phyloP scores from a whole-genome alignment of 1,284 basidiomycete genomes.

The Vanrija sp. region DNA sequence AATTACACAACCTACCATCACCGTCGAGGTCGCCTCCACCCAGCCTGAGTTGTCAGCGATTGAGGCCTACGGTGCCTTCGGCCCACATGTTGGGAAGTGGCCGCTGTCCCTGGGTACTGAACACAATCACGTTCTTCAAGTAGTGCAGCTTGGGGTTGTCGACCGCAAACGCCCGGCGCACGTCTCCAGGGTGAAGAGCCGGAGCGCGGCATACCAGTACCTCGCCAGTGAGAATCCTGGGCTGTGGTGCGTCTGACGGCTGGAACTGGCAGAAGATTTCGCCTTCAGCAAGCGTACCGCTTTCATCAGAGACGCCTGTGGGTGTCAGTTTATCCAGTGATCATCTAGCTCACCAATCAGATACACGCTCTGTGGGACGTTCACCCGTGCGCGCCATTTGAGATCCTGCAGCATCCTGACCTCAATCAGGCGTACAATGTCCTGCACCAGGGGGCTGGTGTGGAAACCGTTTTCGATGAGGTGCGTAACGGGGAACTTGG shows the following conservation, averaged over 20 bases:
- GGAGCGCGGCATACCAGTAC: conserved; percentile 47
- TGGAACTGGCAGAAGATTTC: conserved; percentile 49
- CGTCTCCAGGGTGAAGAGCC: conserved; percentile 44
- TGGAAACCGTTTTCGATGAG: conserved; percentile 41
- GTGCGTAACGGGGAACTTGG: conserved; percentile 38
- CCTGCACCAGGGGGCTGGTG: conserved; percentile 39
- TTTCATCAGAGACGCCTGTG: conserved; percentile 45
- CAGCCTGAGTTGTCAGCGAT: conserved; percentile 28
- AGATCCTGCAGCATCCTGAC: conserved; percentile 43
- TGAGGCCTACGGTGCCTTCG: too few species aligned
- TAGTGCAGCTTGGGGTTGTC: conserved; percentile 40
- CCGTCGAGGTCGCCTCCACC: conserved; percentile 50
- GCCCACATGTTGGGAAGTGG: conserved; percentile 46
- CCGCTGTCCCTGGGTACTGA: conserved; percentile 39
- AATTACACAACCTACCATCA: conserved; percentile 21
- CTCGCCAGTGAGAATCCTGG: conserved; percentile 31
- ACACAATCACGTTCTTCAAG: conserved; percentile 48
- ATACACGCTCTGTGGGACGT: conserved; percentile 39
- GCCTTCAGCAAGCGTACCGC: conserved; percentile 34
- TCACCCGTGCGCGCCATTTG: conserved; percentile 47
- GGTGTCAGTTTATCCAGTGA: neutral
- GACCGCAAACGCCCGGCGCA: conserved; percentile 40
- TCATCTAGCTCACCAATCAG: conserved; percentile 33
- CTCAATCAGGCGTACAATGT: conserved; percentile 42
- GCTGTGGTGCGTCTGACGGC: conserved; percentile 24